Evolutionary conservation across 2,329 filamentous ascomycete species (phyloP), one percentile per base, ranked within the genome.

Genomic region (Verticillium zaregamsianum): DNA sequence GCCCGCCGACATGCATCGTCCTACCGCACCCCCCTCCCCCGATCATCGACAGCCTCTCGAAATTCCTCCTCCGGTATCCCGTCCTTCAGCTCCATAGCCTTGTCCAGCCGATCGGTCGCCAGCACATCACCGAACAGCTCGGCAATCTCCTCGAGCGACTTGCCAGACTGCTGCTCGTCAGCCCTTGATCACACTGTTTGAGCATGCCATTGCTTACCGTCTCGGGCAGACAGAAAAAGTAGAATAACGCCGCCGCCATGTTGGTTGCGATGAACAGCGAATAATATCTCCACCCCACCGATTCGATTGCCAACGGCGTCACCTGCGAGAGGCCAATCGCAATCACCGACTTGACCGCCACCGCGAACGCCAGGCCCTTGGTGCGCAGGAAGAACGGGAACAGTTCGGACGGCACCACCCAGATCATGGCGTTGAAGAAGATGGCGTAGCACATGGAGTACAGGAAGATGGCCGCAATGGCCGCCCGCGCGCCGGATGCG

Each of bases 241-340:
- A 76, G 6, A 76, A 64, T 5, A 73, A 63, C 0, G 74, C 75
- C 1, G 70, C 67, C 0, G 58, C 64, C 14, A 72, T 52, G 35
- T 72, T 70, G 0, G 62, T 68, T 8, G 68, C 68, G 59, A 78
- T 77, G 63, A 77, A 74, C 1, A 78, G 66, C 3, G 72, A 68
- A 62, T 77, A 78, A 7, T 11, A 78, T 58, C 70, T 74, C 75
- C 75, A 77, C 5, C 70, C 65, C 9, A 77, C 72, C 37, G 68
- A 65, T 5, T 70, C 67, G 28, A 78, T 66, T 1, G 75, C 76
- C 12, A 72, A 65, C 2, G 75, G 75, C 1, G 71, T 75, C 25
- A 74, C 68, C 61, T 74, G 71, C 1, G 67, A 68, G 4, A 75
- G 64, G 28, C 69, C 62, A 45, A 75, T 71, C 3, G 67, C 71